These are phyloP conservation scores for Kokia cookei DNA, from an alignment of 441 rosid species.

Conservation along the genomic window DNA sequence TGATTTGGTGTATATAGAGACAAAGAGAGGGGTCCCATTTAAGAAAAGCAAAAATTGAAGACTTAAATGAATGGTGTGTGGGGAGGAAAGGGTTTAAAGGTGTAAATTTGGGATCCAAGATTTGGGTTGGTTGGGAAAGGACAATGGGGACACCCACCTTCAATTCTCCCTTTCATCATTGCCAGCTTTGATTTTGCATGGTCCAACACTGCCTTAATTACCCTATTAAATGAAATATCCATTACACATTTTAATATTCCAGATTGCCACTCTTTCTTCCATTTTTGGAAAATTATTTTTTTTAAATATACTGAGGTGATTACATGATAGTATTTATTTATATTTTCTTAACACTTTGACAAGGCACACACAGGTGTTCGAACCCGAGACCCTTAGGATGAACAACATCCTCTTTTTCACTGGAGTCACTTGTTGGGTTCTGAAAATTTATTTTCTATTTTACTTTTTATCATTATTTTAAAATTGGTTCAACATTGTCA, in stretches of 20 bases:
- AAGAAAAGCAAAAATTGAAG: conserved; percentile 12
- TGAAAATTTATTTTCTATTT: too few relatives aligned
- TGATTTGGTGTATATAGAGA: conserved; percentile 16
- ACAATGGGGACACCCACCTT: conserved; percentile 50
- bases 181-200: conserved; percentile 52
- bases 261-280: not conserved
- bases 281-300: not conserved
- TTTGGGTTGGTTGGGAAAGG: conserved; percentile 31
- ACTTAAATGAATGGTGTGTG: conserved; percentile 18
- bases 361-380: too few relatives aligned
- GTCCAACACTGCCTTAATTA: conserved; percentile 58
- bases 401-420: too few relatives aligned
- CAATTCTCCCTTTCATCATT: conserved; percentile 39
- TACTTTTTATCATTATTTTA: too few relatives aligned
- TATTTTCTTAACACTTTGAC: too few relatives aligned
- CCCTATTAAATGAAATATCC: conserved; percentile 29
- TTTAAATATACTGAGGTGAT: too few relatives aligned
- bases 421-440: too few relatives aligned
- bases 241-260: conserved; percentile 19
- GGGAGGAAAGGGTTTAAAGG: conserved; percentile 3
- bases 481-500: too few relatives aligned
- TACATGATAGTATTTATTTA: too few relatives aligned
- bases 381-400: too few relatives aligned
- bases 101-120: conserved; percentile 23
- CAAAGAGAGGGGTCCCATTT: conserved; percentile 12